Conservation (phyloP, 208 protist genomes). For the Trypanosoma conorhini region DNA sequence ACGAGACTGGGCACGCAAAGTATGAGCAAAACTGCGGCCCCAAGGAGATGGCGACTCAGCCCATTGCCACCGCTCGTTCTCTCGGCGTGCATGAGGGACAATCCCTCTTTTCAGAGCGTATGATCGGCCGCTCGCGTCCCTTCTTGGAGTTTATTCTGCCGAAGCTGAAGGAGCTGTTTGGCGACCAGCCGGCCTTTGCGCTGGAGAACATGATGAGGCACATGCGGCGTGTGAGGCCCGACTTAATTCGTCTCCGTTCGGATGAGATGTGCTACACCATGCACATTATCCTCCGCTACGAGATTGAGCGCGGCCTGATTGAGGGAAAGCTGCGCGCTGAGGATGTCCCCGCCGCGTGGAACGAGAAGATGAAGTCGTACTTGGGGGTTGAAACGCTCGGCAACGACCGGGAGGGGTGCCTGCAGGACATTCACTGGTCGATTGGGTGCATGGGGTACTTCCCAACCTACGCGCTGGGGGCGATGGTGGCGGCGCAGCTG, state of each 20-base stretch:
- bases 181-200: constrained; percentile 51
- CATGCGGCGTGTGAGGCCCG: constrained; percentile 56
- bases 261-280: constrained; percentile 93
- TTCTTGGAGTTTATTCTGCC: constrained; percentile 65
- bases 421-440: constrained; percentile 93
- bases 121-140: constrained; percentile 52
- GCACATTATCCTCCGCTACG: constrained; percentile 90
- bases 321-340: constrained; percentile 74
- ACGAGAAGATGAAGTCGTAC: constrained; percentile 87
- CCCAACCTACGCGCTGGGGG: constrained; percentile 84
- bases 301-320: constrained; percentile 88
- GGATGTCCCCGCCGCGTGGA: constrained; percentile 83
- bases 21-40: constrained; percentile 89
- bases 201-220: constrained; percentile 52
- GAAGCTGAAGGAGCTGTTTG: constrained; percentile 48
- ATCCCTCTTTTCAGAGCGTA: constrained; percentile 85
- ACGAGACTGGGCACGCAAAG: constrained; percentile 89
- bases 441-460: constrained; percentile 83
- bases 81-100: constrained; percentile 91
- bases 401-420: constrained; percentile 70
- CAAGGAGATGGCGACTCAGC: constrained; percentile 53
- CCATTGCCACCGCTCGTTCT: constrained; percentile 63
- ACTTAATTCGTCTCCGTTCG: constrained; percentile 79
- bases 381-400: constrained; percentile 77
- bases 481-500: constrained; percentile 86